phyloP scores from a whole-genome alignment of 2,329 filamentous ascomycete genomes.

The Fusarium compactum region DNA sequence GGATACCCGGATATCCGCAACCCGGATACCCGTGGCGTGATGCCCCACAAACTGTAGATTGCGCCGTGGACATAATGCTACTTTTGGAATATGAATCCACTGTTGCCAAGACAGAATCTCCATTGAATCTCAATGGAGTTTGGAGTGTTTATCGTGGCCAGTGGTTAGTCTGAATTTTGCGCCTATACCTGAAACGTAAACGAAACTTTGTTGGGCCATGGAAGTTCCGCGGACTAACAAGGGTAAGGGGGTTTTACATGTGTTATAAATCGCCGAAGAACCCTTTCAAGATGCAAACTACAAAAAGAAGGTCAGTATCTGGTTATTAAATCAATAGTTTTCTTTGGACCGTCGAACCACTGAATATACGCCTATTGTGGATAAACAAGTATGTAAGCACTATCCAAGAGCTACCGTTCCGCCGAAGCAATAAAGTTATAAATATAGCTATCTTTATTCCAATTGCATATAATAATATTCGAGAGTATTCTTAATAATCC shows the following conservation, averaged over 20 bases:
- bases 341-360: fast-evolving
- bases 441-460: too few relatives aligned
- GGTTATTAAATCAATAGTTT: fast-evolving
- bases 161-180: not conserved
- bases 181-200: not conserved
- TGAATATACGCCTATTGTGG: too few relatives aligned
- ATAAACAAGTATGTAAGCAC: too few relatives aligned
- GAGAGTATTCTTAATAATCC: too few relatives aligned
- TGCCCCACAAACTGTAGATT: not conserved
- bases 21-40: not conserved
- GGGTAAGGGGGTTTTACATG: not conserved
- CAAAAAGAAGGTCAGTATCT: too few relatives aligned
- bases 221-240: not conserved
- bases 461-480: too few relatives aligned
- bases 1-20: not conserved
- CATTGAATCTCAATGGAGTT: not conserved
- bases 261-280: not conserved
- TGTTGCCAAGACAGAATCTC: not conserved
- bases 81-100: not conserved
- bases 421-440: too few relatives aligned
- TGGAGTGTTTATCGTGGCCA: not conserved
- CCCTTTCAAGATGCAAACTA: not conserved
- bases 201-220: not conserved
- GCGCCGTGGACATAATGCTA: not conserved
- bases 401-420: too few relatives aligned